Base-by-base conservation (phyloP, 2,329 filamentous ascomycete species). In the Karstenula rhodostoma region DNA sequence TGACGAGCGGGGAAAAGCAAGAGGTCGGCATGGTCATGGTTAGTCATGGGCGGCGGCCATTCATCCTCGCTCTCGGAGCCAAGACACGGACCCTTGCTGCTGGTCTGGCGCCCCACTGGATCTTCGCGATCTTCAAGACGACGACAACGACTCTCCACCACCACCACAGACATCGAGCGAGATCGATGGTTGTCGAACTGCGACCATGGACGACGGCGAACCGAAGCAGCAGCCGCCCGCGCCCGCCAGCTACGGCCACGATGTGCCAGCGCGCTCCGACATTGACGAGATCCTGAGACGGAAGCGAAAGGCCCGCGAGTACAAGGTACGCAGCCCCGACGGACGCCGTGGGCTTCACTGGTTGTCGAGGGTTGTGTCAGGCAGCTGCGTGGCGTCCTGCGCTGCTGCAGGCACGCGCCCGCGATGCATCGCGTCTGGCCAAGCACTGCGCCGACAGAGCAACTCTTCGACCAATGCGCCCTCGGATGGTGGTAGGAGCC, bases 281-380 rank as follows among this genome's bases (percentile, higher is more conserved):
- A 81, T 84, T 58, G 81, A 84, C 70, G 81, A 83, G 65, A 82
- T 83, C 42, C 66, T 84, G 67, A 75, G 81, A 23, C 75, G 81
- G 67, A 84, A 84, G 73, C 75, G 82, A 48, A 84, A 84, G 66
- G 81, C 81, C 48, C 73, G 82, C 32, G 82, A 84, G 72, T 82
- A 84, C 74, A 84, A 84, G 75, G 76, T 77, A 68, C 60, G 74
- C 55, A 40, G 53, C 9, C 32, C 2, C 4, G 44, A n/a, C 9
- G 25, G 37, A 44, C 12, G 4, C 17, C 9, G n/a, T 2, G 29
- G 37, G 25, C 9, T 33, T 40, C 22, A 19, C 29, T 32, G 29
- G 29, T 32, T 32, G 2, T 10, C 27, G 46, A 15, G 50, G 47
- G 40, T 2, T 50, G n/a, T 4, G 12, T 44, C 22, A 22, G 25